Evolutionary conservation across 805 yeast genomes (phyloP).

Genomic region (Candida pseudoglaebosa): DNA sequence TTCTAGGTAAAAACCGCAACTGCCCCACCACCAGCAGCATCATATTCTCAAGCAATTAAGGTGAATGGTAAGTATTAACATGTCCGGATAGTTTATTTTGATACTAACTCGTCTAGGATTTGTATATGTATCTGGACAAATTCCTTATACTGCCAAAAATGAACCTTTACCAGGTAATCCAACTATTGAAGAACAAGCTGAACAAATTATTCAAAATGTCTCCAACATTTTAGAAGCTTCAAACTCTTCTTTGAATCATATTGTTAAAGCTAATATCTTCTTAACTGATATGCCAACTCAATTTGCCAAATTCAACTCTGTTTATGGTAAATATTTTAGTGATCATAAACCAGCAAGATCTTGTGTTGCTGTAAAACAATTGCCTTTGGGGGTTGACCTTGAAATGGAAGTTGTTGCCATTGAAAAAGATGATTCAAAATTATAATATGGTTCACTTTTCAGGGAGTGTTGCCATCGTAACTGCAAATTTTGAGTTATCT

Average conservation of each 20-base stretch:
- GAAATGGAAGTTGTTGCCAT: conserved; percentile 93
- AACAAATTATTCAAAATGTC: conserved; percentile 67
- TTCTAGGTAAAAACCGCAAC: conserved; percentile 56
- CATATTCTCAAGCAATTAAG: conserved; percentile 94
- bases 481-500: no score
- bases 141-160: conserved; percentile 82
- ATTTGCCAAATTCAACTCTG: conserved; percentile 81
- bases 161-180: conserved; percentile 67
- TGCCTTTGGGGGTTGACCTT: conserved; percentile 83
- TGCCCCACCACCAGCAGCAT: conserved; percentile 97
- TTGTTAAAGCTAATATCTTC: conserved; percentile 86
- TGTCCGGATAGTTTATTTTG: not conserved
- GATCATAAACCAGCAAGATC: conserved; percentile 93
- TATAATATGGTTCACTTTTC: conserved; percentile 3
- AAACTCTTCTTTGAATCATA: conserved; percentile 76
- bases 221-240: conserved; percentile 75
- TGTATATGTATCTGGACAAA: conserved; percentile 91
- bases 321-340: conserved; percentile 73
- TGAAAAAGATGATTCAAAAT: conserved; percentile 39
- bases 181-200: conserved; percentile 70
- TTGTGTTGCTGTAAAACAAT: conserved; percentile 89
- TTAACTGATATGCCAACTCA: conserved; percentile 79
- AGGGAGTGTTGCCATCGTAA: not conserved
- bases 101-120: conserved; percentile 43
- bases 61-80: conserved; percentile 54